Evolutionary conservation across 2,329 filamentous ascomycete genomes (phyloP).

Genomic region (Rutstroemia sp.): DNA sequence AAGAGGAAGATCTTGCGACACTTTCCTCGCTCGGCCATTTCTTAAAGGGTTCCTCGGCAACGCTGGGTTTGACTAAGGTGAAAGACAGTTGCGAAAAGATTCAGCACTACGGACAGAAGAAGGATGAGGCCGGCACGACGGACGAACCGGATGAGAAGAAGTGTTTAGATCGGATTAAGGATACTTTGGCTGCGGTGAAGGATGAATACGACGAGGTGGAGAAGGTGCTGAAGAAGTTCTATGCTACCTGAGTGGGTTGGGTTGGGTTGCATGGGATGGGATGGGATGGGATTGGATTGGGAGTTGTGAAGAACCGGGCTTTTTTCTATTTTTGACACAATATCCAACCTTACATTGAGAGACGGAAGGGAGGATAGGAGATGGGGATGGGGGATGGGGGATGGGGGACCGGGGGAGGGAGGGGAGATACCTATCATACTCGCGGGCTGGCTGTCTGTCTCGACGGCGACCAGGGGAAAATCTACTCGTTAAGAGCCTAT

Average conservation of each 20-base stretch:
- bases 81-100: conserved; percentile 95
- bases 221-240: conserved; percentile 50
- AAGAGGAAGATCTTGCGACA: conserved; percentile 58
- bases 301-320: conserved; percentile 6
- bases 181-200: conserved; percentile 65
- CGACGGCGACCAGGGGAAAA: too few species aligned
- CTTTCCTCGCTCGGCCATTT: conserved; percentile 88
- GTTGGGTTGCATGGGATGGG: neutral
- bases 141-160: conserved; percentile 59
- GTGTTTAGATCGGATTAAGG: conserved; percentile 62
- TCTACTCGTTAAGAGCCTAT: too few species aligned
- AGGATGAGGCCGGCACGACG: conserved; percentile 66
- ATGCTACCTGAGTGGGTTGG: conserved; percentile 20
- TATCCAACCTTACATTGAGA: too few species aligned
- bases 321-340: conserved; percentile 15
- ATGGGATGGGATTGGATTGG: neutral
- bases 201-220: conserved; percentile 70
- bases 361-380: too few species aligned
- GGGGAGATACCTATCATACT: too few species aligned
- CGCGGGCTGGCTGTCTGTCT: too few species aligned
- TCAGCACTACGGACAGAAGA: conserved; percentile 79
- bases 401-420: too few species aligned
- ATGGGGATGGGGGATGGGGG: too few species aligned
- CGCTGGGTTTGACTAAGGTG: conserved; percentile 82
- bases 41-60: conserved; percentile 93